Percentiles rank a stretch among this genome's conserved stretches.
Conservation (phyloP, 2,329 filamentous ascomycete genomes). For the Mycosphaerelloides madeirae region DNA sequence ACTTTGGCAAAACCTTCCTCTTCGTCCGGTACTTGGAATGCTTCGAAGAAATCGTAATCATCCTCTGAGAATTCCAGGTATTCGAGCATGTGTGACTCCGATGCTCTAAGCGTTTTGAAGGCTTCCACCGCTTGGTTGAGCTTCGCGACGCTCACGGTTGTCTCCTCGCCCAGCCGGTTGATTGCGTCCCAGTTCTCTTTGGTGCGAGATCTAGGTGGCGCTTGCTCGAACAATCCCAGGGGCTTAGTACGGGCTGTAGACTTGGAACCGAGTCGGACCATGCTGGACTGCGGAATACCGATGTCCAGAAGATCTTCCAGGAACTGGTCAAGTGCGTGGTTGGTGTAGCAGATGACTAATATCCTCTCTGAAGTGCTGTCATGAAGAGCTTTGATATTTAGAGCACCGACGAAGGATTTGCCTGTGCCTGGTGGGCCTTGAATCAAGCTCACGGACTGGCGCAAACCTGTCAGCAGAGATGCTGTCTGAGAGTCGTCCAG, state of each 20-base stretch:
- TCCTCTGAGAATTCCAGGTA: conserved; percentile 51
- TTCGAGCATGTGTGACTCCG: no score
- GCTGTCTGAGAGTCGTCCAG: conserved; percentile 53
- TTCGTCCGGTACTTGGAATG: conserved; percentile 49
- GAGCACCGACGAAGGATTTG: conserved; percentile 67
- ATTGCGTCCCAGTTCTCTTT: conserved; percentile 26
- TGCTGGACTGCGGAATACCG: conserved; percentile 42
- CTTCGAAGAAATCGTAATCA: conserved; percentile 51
- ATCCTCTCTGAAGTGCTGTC: conserved; percentile 49
- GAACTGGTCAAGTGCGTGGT: conserved; percentile 54
- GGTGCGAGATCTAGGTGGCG: conserved; percentile 33
- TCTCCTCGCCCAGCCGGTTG: conserved; percentile 9
- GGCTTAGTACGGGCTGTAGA: conserved; percentile 47
- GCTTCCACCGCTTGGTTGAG: background rate
- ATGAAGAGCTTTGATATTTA: conserved; percentile 54
- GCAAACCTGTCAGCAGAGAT: conserved; percentile 54
- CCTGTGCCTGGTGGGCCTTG: conserved; percentile 72
- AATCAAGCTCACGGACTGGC: conserved; percentile 54
- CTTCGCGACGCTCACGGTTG: background rate
- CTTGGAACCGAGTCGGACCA: conserved; percentile 58
- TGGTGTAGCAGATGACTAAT: conserved; percentile 54
- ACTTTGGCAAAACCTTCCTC: conserved; percentile 46
- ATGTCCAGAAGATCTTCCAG: conserved; percentile 55
- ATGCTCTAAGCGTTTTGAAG: background rate
- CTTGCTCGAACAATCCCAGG: conserved; percentile 43